Base-by-base conservation (phyloP, 2,329 filamentous ascomycete species). In the Drechslera avenae region DNA sequence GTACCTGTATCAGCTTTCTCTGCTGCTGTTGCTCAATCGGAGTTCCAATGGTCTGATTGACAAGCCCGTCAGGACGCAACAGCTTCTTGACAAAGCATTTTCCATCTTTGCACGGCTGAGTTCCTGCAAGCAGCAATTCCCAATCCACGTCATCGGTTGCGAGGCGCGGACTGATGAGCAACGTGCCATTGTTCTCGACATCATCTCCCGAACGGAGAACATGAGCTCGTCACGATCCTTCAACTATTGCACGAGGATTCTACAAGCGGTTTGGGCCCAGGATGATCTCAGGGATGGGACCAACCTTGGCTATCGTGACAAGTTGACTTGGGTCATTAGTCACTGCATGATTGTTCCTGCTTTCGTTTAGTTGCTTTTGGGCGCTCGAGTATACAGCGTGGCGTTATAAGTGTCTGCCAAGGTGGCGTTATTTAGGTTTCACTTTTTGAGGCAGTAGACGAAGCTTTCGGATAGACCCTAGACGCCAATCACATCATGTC, bases 81-180 rank as follows among this genome's bases (percentile, higher is more conserved):
- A 26, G 3, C 23, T 26, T 7, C 5, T 7, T 7, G 5, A 7
- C 4, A 26, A 10, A 26, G 23, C 23, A 5, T 26, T 26, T 31
- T 17, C 8, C 59, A 9, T 50, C 67, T 16, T 44, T 55, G 18
- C 39, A 52, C 23, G 23, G 19, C 18, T 67, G 31, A 41, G 52
- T 23, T 60, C 43, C 21, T 69, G 65, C 46, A 51, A 65, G 36
- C 53, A 48, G 14, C 59, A 66, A 41, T 70, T 66, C 51, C 66
- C 66, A 36, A 39, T 70, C 18, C 52, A 62, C 46, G 59, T 70
- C 45, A 44, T 69, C 37, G 65, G 64, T 28, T 68, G 64, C 48
- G 66, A 70, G 41, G 67, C 67, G 35, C 50, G 59, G 28, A 63
- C 56, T 35, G 66, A 70, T 52, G 60, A 63, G 37, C 57, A 67